Conservation (phyloP, 2,329 filamentous ascomycete species). For the Claviceps sorghi region DNA sequence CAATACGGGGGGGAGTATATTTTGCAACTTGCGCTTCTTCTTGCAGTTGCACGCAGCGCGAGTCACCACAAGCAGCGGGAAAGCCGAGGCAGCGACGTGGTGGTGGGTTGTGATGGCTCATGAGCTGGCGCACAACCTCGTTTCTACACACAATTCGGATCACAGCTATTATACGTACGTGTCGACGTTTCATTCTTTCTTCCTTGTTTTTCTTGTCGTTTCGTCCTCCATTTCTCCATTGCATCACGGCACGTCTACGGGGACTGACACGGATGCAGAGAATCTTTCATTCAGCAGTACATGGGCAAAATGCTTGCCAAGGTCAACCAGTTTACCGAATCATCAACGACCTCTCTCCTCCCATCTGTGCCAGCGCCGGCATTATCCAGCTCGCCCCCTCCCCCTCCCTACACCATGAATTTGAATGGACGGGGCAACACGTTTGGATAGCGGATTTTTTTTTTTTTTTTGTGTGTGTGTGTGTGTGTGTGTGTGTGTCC, state of each 20-base stretch:
- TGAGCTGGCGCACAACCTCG: conserved; percentile 89
- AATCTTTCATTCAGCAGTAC: conserved; percentile 66
- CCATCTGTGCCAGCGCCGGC: conserved; percentile 5
- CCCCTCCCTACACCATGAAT: conserved; percentile 11
- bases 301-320: conserved; percentile 54
- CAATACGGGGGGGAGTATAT: conserved; percentile 73
- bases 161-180: conserved; percentile 70
- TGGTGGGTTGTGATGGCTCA: conserved; percentile 97
- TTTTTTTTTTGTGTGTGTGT: not conserved
- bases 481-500: too few species aligned
- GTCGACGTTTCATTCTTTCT: not conserved
- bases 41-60: conserved; percentile 54
- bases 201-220: not conserved
- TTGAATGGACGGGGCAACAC: conserved; percentile 5
- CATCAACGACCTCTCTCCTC: not conserved
- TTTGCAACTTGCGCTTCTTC: conserved; percentile 88
- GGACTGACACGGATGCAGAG: conserved; percentile 27
- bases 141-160: conserved; percentile 58
- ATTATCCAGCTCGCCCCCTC: conserved; percentile 7
- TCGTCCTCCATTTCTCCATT: too few species aligned
- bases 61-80: conserved; percentile 27
- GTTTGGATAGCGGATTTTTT: conserved; percentile 5
- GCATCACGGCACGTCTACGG: not conserved
- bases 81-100: conserved; percentile 59
- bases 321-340: conserved; percentile 22